These are phyloP conservation scores for Misopates orontium DNA, from an alignment of 257 asterid species.

Conservation along the genomic window DNA sequence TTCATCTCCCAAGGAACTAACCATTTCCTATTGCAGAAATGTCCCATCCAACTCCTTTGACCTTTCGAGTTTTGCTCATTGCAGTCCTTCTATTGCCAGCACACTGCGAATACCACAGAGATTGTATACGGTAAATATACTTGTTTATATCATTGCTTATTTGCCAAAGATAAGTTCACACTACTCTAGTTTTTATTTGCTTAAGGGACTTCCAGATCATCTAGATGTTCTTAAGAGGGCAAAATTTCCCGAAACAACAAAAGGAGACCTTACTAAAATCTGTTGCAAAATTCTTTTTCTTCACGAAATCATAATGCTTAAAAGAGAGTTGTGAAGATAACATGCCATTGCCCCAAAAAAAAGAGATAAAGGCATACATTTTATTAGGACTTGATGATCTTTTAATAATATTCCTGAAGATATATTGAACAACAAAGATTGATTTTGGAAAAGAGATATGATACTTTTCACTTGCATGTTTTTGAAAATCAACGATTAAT, in stretches of 20 bases:
- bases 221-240: no score
- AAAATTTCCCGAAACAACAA: no score
- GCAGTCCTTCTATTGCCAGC: constrained; percentile 99
- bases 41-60: constrained; percentile 98
- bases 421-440: no score
- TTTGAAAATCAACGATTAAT: no score
- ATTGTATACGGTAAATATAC: neutral
- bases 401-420: no score
- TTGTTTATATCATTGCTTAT: no score
- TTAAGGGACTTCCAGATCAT: no score
- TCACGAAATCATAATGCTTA: neutral
- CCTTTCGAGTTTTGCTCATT: constrained; percentile 79
- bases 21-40: constrained; percentile 93
- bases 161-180: neutral
- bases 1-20: constrained; percentile 33
- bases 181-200: neutral
- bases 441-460: no score
- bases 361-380: no score
- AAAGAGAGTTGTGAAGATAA: neutral
- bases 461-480: no score
- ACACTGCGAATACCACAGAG: constrained; percentile 51
- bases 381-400: no score
- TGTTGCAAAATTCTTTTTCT: neutral
- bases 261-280: no score
- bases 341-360: neutral